A percentile compares a stretch with the other conserved stretches of the same genome.
Conservation (phyloP, 2,329 filamentous ascomycete species). For the Didymellaceae sp. region DNA sequence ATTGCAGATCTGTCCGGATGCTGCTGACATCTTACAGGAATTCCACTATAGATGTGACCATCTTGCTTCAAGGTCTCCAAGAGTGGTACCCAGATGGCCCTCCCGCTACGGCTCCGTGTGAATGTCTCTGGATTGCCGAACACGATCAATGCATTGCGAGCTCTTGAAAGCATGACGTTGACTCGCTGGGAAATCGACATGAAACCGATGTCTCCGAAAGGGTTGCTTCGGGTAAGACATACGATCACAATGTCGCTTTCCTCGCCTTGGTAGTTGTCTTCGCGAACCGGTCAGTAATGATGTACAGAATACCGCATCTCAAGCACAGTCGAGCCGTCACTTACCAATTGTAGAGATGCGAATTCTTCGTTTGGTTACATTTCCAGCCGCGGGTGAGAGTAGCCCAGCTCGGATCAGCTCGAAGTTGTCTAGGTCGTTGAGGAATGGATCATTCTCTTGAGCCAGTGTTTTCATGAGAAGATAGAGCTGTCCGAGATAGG, state of each 20-base stretch:
- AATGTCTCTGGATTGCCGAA: conserved; percentile 75
- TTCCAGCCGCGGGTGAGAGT: conserved; percentile 60
- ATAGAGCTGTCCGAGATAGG: conserved; percentile 73
- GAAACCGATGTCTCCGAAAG: conserved; percentile 70
- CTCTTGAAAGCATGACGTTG: conserved; percentile 73
- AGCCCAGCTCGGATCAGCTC: conserved; percentile 70
- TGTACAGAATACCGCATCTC: not conserved
- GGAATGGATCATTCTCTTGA: conserved; percentile 65
- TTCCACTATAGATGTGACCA: conserved; percentile 52
- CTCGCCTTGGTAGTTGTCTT: conserved; percentile 77
- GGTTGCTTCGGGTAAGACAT: conserved; percentile 72
- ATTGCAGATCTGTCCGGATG: conserved; percentile 51
- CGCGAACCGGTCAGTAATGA: not conserved
- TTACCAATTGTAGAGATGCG: conserved; percentile 69
- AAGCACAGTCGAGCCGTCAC: not conserved
- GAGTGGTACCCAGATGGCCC: conserved; percentile 63
- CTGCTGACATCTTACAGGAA: conserved; percentile 45
- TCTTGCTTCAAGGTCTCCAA: conserved; percentile 62
- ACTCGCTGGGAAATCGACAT: conserved; percentile 69
- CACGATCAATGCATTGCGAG: conserved; percentile 69
- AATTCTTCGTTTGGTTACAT: conserved; percentile 60
- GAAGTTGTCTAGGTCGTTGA: conserved; percentile 72
- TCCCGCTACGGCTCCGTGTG: conserved; percentile 63
- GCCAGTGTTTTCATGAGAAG: conserved; percentile 62
- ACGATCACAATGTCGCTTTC: conserved; percentile 75